phyloP scores from a whole-genome alignment of 345 rosid species.

The Kernera saxatilis region DNA sequence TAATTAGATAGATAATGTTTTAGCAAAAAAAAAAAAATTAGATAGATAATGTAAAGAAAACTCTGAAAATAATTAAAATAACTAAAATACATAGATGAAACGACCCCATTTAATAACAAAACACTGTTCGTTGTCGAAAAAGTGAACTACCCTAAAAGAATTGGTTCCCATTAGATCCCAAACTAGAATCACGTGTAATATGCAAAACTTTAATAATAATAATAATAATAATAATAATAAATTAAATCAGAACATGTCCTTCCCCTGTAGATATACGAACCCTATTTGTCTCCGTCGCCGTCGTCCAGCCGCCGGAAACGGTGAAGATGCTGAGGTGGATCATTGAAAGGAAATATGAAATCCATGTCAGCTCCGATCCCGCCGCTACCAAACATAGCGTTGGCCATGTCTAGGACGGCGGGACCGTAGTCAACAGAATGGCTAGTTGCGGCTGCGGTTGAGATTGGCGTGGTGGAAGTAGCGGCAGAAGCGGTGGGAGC shows the following conservation, averaged over 20 bases:
- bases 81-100: background rate
- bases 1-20: background rate
- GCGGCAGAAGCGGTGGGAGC: constrained; percentile 14
- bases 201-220: background rate
- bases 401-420: background rate
- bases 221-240: background rate
- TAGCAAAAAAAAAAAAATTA: no score
- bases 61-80: background rate
- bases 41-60: background rate
- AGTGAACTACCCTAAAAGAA: background rate
- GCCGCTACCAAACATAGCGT: constrained; percentile 16
- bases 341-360: constrained; percentile 6
- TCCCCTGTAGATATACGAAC: background rate
- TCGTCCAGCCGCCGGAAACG: background rate
- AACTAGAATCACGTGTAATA: background rate
- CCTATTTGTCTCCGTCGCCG: background rate
- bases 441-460: background rate
- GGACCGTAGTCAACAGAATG: constrained; percentile 15
- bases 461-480: background rate
- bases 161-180: background rate
- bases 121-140: background rate
- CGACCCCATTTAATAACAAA: background rate
- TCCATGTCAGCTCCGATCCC: constrained; percentile 10
- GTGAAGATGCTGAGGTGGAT: constrained; percentile 11
- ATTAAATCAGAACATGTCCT: background rate